Evolutionary conservation across 768 basidiomycete genomes (phyloP), one percentile per base, ranked within the genome.

Genomic region (Lactifluus piperatus): DNA sequence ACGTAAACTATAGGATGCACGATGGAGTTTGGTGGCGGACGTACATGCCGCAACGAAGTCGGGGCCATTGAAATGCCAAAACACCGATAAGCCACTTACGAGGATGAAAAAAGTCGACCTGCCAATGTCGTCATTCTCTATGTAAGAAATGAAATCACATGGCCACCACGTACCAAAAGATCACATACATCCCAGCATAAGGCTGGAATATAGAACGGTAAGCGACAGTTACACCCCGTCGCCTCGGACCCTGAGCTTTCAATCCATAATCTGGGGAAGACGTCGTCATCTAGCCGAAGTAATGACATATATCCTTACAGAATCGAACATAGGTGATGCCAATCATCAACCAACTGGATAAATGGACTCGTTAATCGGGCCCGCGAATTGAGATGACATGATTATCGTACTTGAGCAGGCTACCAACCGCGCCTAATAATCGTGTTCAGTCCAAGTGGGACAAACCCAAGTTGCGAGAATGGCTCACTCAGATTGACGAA

Each of bases 291-390:
- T 20, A 10, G 14, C 27, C 14, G 34, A 27, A 46, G 2, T 34
- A 14, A 22, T 24, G 32, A 56, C 22, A 11, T 5, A 54, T 20
- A n/a, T 46, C 24, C 56, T 5, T 36, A 64, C 63, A 62, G 44
- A 53, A 64, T 22, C 63, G 63, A 46, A 64, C 53, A 58, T 64
- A 64, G 36, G 63, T 62, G 26, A 64, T 29, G 36, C 61, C 61
- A 24, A 64, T 64, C 54, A 58, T 56, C 48, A 62, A 36, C 63
- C 63, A 64, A 41, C 63, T 64, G 45, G 11, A 20, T 18, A 54
- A 62, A 8, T 2, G 24, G n/a, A 11, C 18, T 3, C 34, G 22
- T 54, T 20, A 50, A 57, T 51, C 18, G 10, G 26, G 8, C 16
- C 32, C 18, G 26, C 41, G 7, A 37, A 50, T 18, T 18, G 36